phyloP scores from a whole-genome alignment of 2,329 filamentous ascomycete species.

The Nothopassalora personata region DNA sequence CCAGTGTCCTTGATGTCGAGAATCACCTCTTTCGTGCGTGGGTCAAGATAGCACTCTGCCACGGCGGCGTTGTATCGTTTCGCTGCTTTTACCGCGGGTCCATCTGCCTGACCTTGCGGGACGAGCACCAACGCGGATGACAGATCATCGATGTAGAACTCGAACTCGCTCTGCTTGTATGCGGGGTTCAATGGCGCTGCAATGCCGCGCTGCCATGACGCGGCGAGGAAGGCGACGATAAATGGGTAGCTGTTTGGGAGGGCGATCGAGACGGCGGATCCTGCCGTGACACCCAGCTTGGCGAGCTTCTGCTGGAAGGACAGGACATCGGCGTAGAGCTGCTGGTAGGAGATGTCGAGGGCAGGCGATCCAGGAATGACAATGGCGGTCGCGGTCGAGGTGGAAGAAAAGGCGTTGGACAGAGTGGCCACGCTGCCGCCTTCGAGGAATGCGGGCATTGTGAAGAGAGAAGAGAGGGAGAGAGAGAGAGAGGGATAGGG shows the following conservation, averaged over 20 bases:
- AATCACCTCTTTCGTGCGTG: slow-evolving; percentile 55
- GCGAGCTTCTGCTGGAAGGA: slow-evolving; percentile 75
- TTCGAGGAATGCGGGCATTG: background rate
- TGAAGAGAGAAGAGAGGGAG: background rate
- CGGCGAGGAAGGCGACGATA: slow-evolving; percentile 79
- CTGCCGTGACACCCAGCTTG: slow-evolving; percentile 62
- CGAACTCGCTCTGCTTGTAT: slow-evolving; percentile 86
- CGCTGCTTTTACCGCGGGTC: slow-evolving; percentile 69
- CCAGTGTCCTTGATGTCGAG: slow-evolving; percentile 74
- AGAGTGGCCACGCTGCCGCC: slow-evolving; percentile 51
- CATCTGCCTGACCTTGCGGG: slow-evolving; percentile 61
- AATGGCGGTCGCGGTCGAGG: slow-evolving; percentile 55
- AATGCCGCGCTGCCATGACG: slow-evolving; percentile 75
- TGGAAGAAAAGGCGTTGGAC: slow-evolving; percentile 51
- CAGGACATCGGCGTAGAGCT: slow-evolving; percentile 60
- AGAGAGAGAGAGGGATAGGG: too few species aligned
- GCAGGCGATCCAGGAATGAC: slow-evolving; percentile 66
- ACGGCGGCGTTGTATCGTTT: slow-evolving; percentile 76
- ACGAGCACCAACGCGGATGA: slow-evolving; percentile 74
- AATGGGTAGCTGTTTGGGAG: slow-evolving; percentile 83
- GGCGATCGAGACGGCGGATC: slow-evolving; percentile 73
- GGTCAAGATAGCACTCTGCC: slow-evolving; percentile 78
- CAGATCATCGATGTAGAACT: slow-evolving; percentile 86
- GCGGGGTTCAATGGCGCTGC: slow-evolving; percentile 82
- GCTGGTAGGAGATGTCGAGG: slow-evolving; percentile 64